Conservation (phyloP, 2,329 filamentous ascomycete species). For the Ophiostoma australiae region DNA sequence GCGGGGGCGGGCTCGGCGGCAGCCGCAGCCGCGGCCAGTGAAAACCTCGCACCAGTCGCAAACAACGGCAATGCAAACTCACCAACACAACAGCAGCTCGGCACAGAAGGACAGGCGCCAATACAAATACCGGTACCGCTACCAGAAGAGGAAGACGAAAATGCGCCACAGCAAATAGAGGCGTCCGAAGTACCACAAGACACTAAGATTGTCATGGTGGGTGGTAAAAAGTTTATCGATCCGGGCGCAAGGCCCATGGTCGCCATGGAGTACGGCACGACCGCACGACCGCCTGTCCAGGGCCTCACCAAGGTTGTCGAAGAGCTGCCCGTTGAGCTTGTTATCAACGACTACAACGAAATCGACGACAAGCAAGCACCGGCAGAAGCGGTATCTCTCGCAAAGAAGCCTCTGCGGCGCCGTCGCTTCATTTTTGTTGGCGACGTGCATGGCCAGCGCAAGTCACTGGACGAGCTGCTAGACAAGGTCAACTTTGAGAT, state of each 20-base stretch:
- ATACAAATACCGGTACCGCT: neutral
- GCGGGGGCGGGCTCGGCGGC: neutral
- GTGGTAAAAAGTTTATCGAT: constrained; percentile 2
- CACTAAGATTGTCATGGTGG: neutral
- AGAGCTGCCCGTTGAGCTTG: constrained; percentile 33
- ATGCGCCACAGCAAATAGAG: neutral
- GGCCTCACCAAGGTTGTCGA: constrained; percentile 31
- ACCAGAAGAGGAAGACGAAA: constrained; percentile 5
- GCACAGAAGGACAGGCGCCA: neutral
- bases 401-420: constrained; percentile 29
- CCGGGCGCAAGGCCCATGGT: constrained; percentile 17
- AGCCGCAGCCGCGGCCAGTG: neutral
- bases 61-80: neutral
- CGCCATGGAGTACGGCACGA: constrained; percentile 36
- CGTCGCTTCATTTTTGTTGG: constrained; percentile 75
- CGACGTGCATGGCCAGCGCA: constrained; percentile 85
- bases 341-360: constrained; percentile 30
- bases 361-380: neutral
- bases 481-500: constrained; percentile 58
- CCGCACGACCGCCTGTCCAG: constrained; percentile 38
- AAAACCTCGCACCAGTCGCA: constrained; percentile 2
- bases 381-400: constrained; percentile 32
- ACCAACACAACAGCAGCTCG: neutral
- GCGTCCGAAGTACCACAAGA: neutral
- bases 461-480: constrained; percentile 62